Evolutionary conservation across 345 rosid genomes (phyloP).

Genomic region (Lepidium africanum): DNA sequence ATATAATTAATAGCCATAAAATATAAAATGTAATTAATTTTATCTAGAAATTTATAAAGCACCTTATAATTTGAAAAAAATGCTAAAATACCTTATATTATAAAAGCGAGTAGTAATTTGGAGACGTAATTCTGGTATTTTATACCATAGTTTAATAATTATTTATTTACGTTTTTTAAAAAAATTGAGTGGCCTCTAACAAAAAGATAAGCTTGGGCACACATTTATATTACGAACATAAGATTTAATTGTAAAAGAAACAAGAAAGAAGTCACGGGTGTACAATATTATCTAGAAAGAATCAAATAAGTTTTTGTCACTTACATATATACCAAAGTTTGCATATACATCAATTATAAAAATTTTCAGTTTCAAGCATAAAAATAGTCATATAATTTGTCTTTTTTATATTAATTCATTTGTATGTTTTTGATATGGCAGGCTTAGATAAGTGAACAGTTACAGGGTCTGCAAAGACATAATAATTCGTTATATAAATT

Average conservation of each 20-base stretch:
- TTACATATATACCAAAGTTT: slow-evolving; percentile 21
- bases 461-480: not conserved
- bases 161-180: not conserved
- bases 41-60: too few species aligned
- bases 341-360: not conserved
- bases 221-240: slow-evolving; percentile 13
- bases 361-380: not conserved
- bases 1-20: too few species aligned
- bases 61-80: too few species aligned
- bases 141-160: not conserved
- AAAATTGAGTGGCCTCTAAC: not conserved
- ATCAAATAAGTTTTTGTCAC: slow-evolving; percentile 27
- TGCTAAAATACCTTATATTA: too few species aligned
- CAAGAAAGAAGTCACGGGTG: slow-evolving; percentile 26
- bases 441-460: slow-evolving; percentile 12
- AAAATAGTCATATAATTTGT: not conserved
- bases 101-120: not conserved
- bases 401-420: not conserved
- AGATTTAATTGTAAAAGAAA: slow-evolving; percentile 14
- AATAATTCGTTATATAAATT: not conserved
- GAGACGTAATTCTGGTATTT: not conserved
- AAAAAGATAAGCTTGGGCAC: not conserved
- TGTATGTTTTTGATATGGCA: slow-evolving; percentile 12
- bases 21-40: too few species aligned
- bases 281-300: slow-evolving; percentile 22